Evolutionary conservation across 176 grass and related monocot species (phyloP).

Genomic region (Lolium perenne): DNA sequence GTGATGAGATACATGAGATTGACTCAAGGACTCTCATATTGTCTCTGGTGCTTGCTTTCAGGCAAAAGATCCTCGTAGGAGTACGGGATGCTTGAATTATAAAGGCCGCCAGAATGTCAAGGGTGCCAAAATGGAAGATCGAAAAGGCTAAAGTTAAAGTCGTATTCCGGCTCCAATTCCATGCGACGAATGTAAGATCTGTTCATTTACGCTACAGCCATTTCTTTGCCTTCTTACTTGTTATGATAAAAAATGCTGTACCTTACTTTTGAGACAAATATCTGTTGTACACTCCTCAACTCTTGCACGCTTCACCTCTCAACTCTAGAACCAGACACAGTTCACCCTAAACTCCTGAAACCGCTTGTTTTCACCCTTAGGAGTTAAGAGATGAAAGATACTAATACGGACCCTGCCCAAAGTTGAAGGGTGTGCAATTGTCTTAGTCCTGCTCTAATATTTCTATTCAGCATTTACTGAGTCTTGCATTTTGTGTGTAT

Average conservation of each 20-base stretch:
- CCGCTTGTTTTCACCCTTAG: not conserved
- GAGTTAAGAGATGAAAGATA: not conserved
- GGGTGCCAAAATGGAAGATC: constrained; percentile 91
- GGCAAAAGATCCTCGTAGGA: constrained; percentile 36
- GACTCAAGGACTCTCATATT: constrained; percentile 22
- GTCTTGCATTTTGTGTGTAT: constrained; percentile 11
- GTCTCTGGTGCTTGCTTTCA: constrained; percentile 28
- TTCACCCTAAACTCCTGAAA: constrained; percentile 2
- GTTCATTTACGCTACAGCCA: constrained; percentile 21
- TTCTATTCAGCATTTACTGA: not conserved
- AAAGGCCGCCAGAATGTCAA: constrained; percentile 70
- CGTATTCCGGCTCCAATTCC: constrained; percentile 95
- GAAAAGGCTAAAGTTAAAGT: constrained; percentile 99
- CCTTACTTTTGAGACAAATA: not conserved
- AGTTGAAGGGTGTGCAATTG: not conserved
- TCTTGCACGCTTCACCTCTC: not conserved
- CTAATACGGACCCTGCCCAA: not conserved
- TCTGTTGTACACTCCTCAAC: not conserved
- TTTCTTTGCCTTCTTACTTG: constrained; percentile 47
- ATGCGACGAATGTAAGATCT: constrained; percentile 91
- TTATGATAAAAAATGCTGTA: constrained; percentile 4
- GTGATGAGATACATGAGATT: not conserved
- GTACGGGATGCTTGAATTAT: constrained; percentile 41
- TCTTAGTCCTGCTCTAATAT: not conserved
- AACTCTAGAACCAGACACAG: not conserved